phyloP scores from a whole-genome alignment of 208 protist species.

The Trypanosoma theileri region DNA sequence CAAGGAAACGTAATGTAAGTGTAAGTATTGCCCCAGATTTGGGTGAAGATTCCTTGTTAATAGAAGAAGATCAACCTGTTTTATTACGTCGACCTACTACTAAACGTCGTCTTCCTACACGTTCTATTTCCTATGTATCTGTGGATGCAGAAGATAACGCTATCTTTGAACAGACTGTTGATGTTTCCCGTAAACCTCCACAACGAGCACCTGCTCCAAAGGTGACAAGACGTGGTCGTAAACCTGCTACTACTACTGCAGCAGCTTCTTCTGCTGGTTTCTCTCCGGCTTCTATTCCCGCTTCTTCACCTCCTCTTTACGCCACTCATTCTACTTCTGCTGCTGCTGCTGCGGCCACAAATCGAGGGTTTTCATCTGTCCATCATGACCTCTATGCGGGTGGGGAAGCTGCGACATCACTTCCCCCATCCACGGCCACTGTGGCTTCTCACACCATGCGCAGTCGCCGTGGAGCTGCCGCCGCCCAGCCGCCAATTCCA shows the following conservation, averaged over 20 bases:
- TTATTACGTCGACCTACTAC: constrained; percentile 41
- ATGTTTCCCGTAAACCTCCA: constrained; percentile 36
- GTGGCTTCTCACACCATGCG: background rate
- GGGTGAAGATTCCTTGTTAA: constrained; percentile 50
- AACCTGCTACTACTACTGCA: constrained; percentile 9
- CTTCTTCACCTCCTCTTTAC: background rate
- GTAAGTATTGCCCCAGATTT: constrained; percentile 46
- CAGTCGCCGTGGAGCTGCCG: constrained; percentile 1
- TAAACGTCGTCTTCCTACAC: constrained; percentile 40
- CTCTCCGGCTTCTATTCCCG: background rate
- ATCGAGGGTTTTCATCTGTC: background rate
- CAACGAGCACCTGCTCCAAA: constrained; percentile 23
- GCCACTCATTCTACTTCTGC: no score
- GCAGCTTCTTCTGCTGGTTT: background rate
- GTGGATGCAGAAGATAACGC: constrained; percentile 36
- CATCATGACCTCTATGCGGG: background rate
- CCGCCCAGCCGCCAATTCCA: constrained; percentile 6
- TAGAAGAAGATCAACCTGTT: constrained; percentile 66
- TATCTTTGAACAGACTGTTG: constrained; percentile 37
- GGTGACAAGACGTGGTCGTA: background rate
- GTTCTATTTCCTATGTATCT: constrained; percentile 58
- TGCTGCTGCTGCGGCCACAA: no score
- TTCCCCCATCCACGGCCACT: background rate
- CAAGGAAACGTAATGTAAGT: constrained; percentile 20
- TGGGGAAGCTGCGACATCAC: background rate